A percentile compares a stretch with the other conserved stretches of the same genome.
phyloP scores from a whole-genome alignment of 2,329 filamentous ascomycete genomes.

The Dactylellina haptotyla region DNA sequence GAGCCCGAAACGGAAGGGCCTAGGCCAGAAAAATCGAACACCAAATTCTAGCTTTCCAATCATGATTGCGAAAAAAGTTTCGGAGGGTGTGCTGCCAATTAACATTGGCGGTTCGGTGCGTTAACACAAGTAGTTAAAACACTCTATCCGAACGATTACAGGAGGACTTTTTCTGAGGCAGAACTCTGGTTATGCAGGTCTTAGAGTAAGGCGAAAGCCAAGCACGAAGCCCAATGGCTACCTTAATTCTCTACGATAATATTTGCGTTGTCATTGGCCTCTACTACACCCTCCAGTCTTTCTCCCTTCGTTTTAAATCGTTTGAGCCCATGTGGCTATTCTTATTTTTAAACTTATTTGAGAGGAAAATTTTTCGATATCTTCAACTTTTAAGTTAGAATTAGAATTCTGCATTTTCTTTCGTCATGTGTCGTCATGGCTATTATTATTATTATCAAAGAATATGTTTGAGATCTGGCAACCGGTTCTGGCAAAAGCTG shows the following conservation, averaged over 20 bases:
- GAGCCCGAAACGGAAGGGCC: slow-evolving; percentile 35
- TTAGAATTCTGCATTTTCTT: background rate
- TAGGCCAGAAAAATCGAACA: slow-evolving; percentile 30
- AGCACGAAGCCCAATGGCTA: background rate
- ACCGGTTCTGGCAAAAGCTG: slow-evolving; percentile 40
- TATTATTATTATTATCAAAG: background rate
- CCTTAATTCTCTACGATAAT: background rate
- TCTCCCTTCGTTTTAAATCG: slow-evolving; percentile 29
- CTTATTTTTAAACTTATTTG: slow-evolving; percentile 26
- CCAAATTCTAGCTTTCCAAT: slow-evolving; percentile 23
- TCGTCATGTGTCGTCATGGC: slow-evolving; percentile 20
- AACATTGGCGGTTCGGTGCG: background rate
- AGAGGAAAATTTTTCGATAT: background rate
- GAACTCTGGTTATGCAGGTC: slow-evolving; percentile 9
- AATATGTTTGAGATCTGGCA: slow-evolving; percentile 27
- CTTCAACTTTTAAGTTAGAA: too few relatives aligned
- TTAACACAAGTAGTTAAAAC: too few relatives aligned
- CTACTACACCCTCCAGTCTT: slow-evolving; percentile 1
- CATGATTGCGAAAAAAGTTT: slow-evolving; percentile 4
- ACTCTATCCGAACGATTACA: slow-evolving; percentile 24
- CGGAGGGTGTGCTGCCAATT: slow-evolving; percentile 44
- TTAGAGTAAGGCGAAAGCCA: background rate
- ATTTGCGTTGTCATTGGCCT: slow-evolving; percentile 17
- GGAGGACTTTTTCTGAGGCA: background rate
- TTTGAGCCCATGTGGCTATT: slow-evolving; percentile 17